Base-by-base conservation (phyloP, 257 asterid genomes). In the Sherardia arvensis region DNA sequence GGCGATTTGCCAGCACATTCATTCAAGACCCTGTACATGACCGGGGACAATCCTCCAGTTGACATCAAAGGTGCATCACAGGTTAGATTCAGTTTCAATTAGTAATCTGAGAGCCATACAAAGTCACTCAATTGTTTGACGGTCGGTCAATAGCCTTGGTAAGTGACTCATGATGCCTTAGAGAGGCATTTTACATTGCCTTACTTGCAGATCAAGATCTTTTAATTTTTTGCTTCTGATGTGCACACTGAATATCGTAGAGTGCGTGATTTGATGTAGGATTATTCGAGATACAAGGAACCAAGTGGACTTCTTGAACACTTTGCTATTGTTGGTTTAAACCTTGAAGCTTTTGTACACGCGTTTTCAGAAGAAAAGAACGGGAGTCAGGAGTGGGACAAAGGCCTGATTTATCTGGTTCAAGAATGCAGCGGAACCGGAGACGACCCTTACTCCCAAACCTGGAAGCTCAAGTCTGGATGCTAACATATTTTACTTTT, bases 261-360 rank as follows among this genome's bases (percentile, higher is more conserved):
- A n/a, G n/a, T n/a, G n/a, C 43, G 10, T 58, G 71, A 57, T 78
- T 62, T 29, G 51, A 70, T 81, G 86, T 69, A 91, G 98, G 98
- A 81, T 64, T 78, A 82, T 74, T 90, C 82, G 72, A 85, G 78
- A 64, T 91, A 84, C 74, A 75, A 76, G 79, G 96, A 88, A 78
- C 95, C 94, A 30, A 66, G 83, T 65, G 69, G 87, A 26, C 85
- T 91, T 73, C 86, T 91, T 70, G 98, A 91, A 76, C 95, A 91
- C 85, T 88, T 91, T 70, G 66, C 83, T 71, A 71, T 91, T 66
- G 85, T 73, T 76, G 98, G 98, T 77, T 85, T 88, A 72, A 85
- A 88, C 76, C 92, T 88, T 60, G 87, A 85, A 73, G 84, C 69
- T 75, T 88, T 85, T 55, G 98, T 84, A 79, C 88, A 82, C 77